These are phyloP conservation scores for Scopulariopsis brevicaulis DNA, from an alignment of 2,329 filamentous ascomycete genomes.

Conservation along the genomic window DNA sequence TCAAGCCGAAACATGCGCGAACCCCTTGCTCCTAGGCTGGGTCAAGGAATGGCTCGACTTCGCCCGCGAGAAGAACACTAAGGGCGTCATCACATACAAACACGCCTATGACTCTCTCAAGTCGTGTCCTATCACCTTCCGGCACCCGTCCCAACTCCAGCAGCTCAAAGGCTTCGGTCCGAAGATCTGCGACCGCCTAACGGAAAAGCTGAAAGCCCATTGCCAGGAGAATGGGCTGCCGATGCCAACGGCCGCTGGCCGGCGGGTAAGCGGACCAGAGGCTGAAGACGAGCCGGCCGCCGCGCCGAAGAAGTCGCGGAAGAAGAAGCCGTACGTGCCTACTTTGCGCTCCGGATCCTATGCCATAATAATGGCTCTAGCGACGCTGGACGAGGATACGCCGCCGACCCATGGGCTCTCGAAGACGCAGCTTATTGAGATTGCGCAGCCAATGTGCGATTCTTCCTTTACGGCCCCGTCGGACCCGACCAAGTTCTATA, in stretches of 20 bases:
- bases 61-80: slow-evolving; percentile 57
- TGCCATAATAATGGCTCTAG: slow-evolving; percentile 57
- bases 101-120: slow-evolving; percentile 69
- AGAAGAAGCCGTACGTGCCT: slow-evolving; percentile 60
- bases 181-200: slow-evolving; percentile 59
- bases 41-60: slow-evolving; percentile 68
- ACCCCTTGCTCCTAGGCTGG: slow-evolving; percentile 61
- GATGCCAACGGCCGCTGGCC: slow-evolving; percentile 48
- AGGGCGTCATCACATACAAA: slow-evolving; percentile 60
- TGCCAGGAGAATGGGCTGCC: slow-evolving; percentile 56
- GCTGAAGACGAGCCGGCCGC: slow-evolving; percentile 10
- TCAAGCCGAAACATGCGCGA: slow-evolving; percentile 39
- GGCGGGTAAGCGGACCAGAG: slow-evolving; percentile 24
- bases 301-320: slow-evolving; percentile 45
- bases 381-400: slow-evolving; percentile 43
- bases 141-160: slow-evolving; percentile 62
- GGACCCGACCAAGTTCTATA: slow-evolving; percentile 61
- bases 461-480: slow-evolving; percentile 58
- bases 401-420: slow-evolving; percentile 40
- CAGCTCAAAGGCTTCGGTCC: slow-evolving; percentile 65
- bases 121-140: slow-evolving; percentile 57
- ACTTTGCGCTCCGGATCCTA: slow-evolving; percentile 63
- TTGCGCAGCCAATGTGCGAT: slow-evolving; percentile 62
- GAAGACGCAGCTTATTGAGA: slow-evolving; percentile 56
- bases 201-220: slow-evolving; percentile 45